Percentiles rank a stretch among this genome's conserved stretches.
Conservation (phyloP, 768 basidiomycete species). For the Boletus speciosus region DNA sequence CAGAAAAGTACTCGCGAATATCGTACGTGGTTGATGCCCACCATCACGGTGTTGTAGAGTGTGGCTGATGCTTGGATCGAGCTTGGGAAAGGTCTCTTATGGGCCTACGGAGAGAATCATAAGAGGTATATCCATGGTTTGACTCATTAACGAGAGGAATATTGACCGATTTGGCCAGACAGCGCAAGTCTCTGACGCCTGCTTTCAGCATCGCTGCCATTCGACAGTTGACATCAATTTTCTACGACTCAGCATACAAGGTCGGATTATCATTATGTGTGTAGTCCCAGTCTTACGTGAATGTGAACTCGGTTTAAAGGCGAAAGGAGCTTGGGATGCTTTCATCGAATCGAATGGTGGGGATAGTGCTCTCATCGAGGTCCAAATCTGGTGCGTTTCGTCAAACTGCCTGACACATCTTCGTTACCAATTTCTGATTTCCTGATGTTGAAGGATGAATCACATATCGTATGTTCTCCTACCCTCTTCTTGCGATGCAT, state of each 20-base stretch:
- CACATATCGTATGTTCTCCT: neutral
- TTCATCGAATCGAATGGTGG: neutral
- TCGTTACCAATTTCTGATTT: neutral
- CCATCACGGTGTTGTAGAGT: no score
- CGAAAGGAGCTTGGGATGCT: neutral
- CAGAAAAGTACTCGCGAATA: neutral
- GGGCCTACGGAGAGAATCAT: neutral
- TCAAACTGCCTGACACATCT: no score
- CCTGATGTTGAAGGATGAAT: neutral
- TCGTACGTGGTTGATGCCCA: neutral
- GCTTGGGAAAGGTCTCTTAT: neutral
- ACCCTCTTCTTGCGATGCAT: neutral
- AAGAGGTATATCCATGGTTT: neutral
- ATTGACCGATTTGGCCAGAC: neutral
- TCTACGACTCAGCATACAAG: neutral
- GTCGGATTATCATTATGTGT: neutral
- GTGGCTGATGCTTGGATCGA: neutral
- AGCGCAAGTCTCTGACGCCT: neutral
- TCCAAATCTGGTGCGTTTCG: neutral
- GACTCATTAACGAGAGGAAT: neutral
- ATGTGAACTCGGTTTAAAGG: neutral
- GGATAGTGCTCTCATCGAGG: neutral
- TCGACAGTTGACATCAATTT: neutral
- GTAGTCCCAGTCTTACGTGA: neutral
- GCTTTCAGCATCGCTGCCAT: neutral